Evolutionary conservation across 805 yeast genomes (phyloP).

Genomic region (Candida hungchunana): DNA sequence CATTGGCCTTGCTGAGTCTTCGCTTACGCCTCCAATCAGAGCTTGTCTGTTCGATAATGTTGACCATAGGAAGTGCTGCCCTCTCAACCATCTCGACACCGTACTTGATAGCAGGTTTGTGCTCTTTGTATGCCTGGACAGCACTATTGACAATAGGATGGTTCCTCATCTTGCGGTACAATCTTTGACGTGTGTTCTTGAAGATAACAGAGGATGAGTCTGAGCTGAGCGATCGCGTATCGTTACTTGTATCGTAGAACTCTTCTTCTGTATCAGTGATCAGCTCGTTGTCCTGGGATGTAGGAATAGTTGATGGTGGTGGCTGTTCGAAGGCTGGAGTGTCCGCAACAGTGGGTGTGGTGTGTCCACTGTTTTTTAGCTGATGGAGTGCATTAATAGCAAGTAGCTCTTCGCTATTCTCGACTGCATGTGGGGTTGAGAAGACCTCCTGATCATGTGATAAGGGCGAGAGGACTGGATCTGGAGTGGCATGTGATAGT

Average conservation of each 20-base stretch:
- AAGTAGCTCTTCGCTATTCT: constrained; percentile 13
- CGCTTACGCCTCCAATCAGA: constrained; percentile 35
- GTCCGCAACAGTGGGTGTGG: constrained; percentile 1
- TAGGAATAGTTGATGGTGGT: neutral
- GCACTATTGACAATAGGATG: constrained; percentile 32
- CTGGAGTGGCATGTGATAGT: constrained; percentile 11
- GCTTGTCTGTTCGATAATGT: constrained; percentile 37
- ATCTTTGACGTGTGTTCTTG: constrained; percentile 24
- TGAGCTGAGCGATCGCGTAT: constrained; percentile 7
- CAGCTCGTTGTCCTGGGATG: neutral
- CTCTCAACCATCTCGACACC: constrained; percentile 58
- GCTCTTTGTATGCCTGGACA: constrained; percentile 31
- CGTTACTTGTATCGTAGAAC: constrained; percentile 36
- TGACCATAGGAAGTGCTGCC: constrained; percentile 52
- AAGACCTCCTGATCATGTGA: constrained; percentile 8
- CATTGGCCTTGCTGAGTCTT: constrained; percentile 28
- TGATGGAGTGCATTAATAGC: constrained; percentile 25
- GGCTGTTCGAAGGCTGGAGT: constrained; percentile 7
- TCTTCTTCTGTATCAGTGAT: constrained; percentile 28
- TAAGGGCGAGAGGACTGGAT: constrained; percentile 5
- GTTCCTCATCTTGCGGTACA: constrained; percentile 39
- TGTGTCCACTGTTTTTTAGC: constrained; percentile 22
- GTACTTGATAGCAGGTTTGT: constrained; percentile 47
- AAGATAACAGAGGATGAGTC: constrained; percentile 2
- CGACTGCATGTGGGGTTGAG: constrained; percentile 6